Base-by-base conservation (phyloP, 2,329 filamentous ascomycete species). In the Chrysoporthe cubensis region DNA sequence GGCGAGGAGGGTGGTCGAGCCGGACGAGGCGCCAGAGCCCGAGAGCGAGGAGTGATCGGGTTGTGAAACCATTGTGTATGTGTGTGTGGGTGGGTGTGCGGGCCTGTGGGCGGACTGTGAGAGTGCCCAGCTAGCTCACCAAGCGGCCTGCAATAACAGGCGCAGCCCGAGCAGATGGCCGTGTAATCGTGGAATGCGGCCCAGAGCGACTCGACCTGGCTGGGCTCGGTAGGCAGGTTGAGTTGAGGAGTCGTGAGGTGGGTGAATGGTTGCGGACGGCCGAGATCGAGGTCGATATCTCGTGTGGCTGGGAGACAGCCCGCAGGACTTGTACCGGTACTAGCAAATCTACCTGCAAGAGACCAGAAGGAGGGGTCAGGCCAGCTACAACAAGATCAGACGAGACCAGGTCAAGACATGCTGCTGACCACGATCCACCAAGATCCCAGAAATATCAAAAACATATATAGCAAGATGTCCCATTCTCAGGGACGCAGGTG, bases 61-160 rank as follows among this genome's bases (percentile, higher is more conserved):
- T 69, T 75, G 74, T 65, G 74, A 77, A 72, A 79, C 77, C 77
- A 79, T 78, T 74, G 62, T 40, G 21, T 26, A 26, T 26, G 26
- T 26, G 26, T 26, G 26, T 26, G 26, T 26, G 26, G 26, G 26
- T 26, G 26, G 26, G 26, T 26, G 26, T 26, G 26, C 26, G 26
- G 26, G 26, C 26, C 0, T 26, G 67, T 37, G 26, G 37, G 40
- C 6, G 60, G 32, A 3, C 40, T 16, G n/a, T 6, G 3, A 8
- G 18, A n/a, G 34, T 14, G 5, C 44, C 44, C 16, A 34, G 18
- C n/a, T 34, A 16, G 7, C 7, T 9, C 34, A 18, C 37, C 18
- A 18, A 59, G 21, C n/a, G n/a, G 42, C 62, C 48, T 64, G 62
- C 11, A 40, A 21, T n/a, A 37, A 65, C 52, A 56, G 50, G 50